A percentile compares a stretch with the other conserved stretches of the same genome.
phyloP scores from a whole-genome alignment of 306 rosid species.

The Phaseolus lunatus region DNA sequence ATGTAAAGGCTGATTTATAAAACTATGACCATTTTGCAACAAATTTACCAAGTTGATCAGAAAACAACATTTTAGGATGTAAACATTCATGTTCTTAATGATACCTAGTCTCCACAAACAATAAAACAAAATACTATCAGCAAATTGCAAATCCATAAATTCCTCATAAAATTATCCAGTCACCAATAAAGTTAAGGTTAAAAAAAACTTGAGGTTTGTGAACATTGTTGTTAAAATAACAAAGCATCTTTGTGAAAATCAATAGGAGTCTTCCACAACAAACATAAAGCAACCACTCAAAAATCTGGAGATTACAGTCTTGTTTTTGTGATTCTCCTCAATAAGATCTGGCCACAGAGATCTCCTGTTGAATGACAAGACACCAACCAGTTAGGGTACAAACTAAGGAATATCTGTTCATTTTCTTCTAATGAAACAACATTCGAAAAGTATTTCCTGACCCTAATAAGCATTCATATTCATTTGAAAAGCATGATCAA shows the following conservation, averaged over 20 bases:
- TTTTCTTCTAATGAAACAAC: too few relatives aligned
- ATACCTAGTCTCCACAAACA: too few relatives aligned
- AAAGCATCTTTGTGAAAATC: not conserved
- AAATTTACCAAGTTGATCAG: too few relatives aligned
- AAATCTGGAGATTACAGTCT: conserved; percentile 16
- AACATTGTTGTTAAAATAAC: not conserved
- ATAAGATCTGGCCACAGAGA: not conserved
- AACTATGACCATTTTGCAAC: too few relatives aligned
- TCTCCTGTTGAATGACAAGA: conserved; percentile 44
- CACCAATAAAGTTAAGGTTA: not conserved
- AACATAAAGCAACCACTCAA: conserved; percentile 1
- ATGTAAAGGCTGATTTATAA: too few relatives aligned
- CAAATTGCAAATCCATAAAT: conserved; percentile 8
- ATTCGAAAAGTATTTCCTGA: not conserved
- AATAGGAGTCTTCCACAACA: not conserved
- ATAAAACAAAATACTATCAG: not conserved
- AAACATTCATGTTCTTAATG: too few relatives aligned
- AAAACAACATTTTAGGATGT: too few relatives aligned
- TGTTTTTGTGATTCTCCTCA: conserved; percentile 15
- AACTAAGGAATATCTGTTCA: not conserved
- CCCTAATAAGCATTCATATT: not conserved
- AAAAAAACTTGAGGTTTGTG: not conserved
- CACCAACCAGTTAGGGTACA: not conserved
- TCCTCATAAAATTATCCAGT: conserved; percentile 5
- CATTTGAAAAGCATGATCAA: not conserved